Evolutionary conservation across 495 filamentous ascomycete genomes (phyloP).

Genomic region (Neurospora sp.): DNA sequence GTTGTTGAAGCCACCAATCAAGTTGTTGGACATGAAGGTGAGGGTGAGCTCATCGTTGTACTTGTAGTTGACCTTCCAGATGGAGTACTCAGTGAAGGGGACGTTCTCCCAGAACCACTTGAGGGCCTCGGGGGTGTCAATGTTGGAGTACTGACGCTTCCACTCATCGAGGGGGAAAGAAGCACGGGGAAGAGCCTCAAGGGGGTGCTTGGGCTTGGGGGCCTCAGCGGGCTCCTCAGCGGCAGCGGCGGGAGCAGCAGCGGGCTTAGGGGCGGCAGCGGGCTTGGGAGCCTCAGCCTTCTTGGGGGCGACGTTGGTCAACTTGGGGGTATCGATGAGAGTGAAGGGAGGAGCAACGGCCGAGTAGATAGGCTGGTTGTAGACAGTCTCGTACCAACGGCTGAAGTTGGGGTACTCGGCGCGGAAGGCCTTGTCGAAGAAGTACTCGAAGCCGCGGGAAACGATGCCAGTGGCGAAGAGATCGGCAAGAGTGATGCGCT

Average conservation of each 20-base stretch:
- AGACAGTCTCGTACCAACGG: slow-evolving; percentile 90
- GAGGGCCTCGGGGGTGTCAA: slow-evolving; percentile 75
- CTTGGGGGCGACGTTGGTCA: slow-evolving; percentile 87
- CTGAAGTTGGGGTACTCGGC: slow-evolving; percentile 68
- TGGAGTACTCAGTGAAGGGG: slow-evolving; percentile 85
- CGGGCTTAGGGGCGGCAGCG: slow-evolving; percentile 46
- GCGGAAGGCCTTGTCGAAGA: slow-evolving; percentile 85
- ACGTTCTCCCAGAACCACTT: slow-evolving; percentile 98
- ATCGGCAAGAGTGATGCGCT: slow-evolving; percentile 95
- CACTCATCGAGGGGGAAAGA: slow-evolving; percentile 83
- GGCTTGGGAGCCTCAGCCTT: slow-evolving; percentile 55
- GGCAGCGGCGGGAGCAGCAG: slow-evolving; percentile 52
- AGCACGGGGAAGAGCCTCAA: slow-evolving; percentile 74
- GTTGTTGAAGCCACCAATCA: slow-evolving; percentile 94
- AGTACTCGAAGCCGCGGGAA: slow-evolving; percentile 72
- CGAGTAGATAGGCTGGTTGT: slow-evolving; percentile 84
- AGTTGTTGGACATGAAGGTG: slow-evolving; percentile 96
- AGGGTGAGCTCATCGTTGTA: slow-evolving; percentile 96
- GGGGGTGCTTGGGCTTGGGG: slow-evolving; percentile 93
- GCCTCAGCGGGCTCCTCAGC: slow-evolving; percentile 60
- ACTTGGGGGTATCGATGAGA: slow-evolving; percentile 68
- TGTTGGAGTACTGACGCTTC: slow-evolving; percentile 99
- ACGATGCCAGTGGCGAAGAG: slow-evolving; percentile 70
- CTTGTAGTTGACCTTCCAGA: slow-evolving; percentile 91
- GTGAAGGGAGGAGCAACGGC: slow-evolving; percentile 60